Base-by-base conservation (phyloP, 2,329 filamentous ascomycete species). In the Coniochaeta sp. region DNA sequence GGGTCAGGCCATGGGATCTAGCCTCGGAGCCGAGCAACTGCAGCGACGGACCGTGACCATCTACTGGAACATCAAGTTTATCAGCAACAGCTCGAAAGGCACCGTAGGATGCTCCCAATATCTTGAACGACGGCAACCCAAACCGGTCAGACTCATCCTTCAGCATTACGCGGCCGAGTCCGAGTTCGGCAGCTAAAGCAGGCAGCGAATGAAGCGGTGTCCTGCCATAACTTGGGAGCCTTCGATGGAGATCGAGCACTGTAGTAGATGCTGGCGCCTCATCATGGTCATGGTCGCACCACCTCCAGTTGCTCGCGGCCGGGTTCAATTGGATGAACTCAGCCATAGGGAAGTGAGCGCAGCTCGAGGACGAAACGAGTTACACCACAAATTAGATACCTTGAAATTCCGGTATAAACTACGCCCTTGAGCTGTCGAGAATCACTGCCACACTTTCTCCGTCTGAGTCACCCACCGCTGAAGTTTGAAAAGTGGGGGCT, bases 31-130 rank as follows among this genome's bases (percentile, higher is more conserved):
- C 54, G 8, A 57, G 31, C n/a, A n/a, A 6, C 16, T 38, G 19
- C 31, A 34, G 26, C 22, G 31, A 57, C 1, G 28, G 28, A 12
- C n/a, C 31, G 9, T 26, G 47, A 14, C n/a, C 64, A 0, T 68
- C 65, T 0, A 57, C 26, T n/a, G 61, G 54, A 11, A 24, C 33
- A 16, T 68, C 70, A 0, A 86, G 71, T 8, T 73, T 70, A 1
- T 73, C 67, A 0, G 75, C 69, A 7, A 90, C 67, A 16, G 86
- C 83, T 7, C 82, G 80, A 65, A 84, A 87, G 3, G 83, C 79
- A 0, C 83, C 89, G 89, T 89, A 93, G 0, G 87, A 89, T 1
- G 90, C 89, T 22, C 90, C 90, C 0, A 93, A 80, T 52, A 93
- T 89, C 72, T 95, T 95, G 78, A 93, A 93, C 0, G 89, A 82